Evolutionary conservation across 2,329 filamentous ascomycete species (phyloP), one percentile per base, ranked within the genome.

Genomic region (Phaeosphaeriaceae sp.): DNA sequence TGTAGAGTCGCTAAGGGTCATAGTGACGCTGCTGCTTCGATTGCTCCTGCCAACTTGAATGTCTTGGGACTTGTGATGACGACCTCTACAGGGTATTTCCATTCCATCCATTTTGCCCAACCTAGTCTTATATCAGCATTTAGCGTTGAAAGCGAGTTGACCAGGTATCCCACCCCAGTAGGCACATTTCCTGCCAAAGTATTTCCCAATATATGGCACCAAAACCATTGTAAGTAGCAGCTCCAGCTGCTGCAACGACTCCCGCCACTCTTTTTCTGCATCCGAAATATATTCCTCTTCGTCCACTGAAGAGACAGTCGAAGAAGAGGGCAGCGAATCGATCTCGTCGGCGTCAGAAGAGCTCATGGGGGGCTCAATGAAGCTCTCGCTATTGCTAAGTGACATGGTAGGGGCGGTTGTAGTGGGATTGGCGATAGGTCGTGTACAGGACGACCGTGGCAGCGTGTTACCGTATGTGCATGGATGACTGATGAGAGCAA

Each of bases 61-160:
- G 70, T 53, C 32, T 61, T 66, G 5, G 76, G 73, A 56, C 68
- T 79, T n/a, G 78, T 76, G 18, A 81, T 68, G 39, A 77, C 74
- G 35, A 96, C 80, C 53, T 95, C 88, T 47, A 96, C 87, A 7
- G 86, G 86, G 70, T 96, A 94, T 73, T 89, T 87, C 92, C 92
- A 97, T 72, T 91, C 85, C 92, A 97, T 97, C 71, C 92, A 95
- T 66, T 88, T 87, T 17, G 87, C 88, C 92, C 93, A 97, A 61
- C 91, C 92, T 96, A n/a, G 3, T n/a, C 4, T 6, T 12, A 13
- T 23, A 18, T 58, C 45, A 60, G 43, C 44, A 33, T n/a, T 26
- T 32, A 4, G 26, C 11, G 20, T 17, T 12, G 20, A 15, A 2
- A 3, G 12, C 13, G 2, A 16, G 21, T 23, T 17, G 32, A n/a